These are phyloP conservation scores for Aphanomyces euteiches DNA, from an alignment of 352 stramenopile genomes.

Conservation along the genomic window DNA sequence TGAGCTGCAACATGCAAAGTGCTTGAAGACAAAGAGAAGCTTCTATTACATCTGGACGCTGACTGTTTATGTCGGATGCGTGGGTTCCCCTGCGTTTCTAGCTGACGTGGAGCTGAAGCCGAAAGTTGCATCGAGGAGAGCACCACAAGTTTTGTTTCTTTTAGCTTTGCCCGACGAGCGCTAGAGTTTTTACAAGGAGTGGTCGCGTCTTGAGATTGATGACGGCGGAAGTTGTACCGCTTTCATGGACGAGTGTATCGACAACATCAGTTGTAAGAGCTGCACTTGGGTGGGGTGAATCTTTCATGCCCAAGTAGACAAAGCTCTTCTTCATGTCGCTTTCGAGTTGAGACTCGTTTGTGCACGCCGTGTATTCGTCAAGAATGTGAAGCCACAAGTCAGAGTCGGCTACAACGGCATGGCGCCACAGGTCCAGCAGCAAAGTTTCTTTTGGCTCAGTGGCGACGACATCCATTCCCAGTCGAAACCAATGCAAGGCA, in stretches of 20 bases:
- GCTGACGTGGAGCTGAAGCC: too few species aligned
- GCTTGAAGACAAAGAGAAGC: too few species aligned
- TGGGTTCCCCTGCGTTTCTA: too few species aligned
- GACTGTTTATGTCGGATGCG: too few species aligned
- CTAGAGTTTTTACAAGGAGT: constrained; percentile 69
- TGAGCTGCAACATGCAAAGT: too few species aligned
- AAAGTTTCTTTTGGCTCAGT: constrained; percentile 36
- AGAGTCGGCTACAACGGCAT: constrained; percentile 50
- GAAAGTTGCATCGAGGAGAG: too few species aligned
- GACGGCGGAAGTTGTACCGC: constrained; percentile 38
- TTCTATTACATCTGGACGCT: too few species aligned
- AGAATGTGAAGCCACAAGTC: constrained; percentile 58
- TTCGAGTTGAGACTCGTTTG: constrained; percentile 65
- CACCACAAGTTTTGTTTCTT: too few species aligned
- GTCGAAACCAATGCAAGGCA: neutral
- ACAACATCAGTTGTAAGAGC: constrained; percentile 59
- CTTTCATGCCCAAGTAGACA: constrained; percentile 56
- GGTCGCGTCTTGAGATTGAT: constrained; percentile 54
- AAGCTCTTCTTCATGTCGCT: constrained; percentile 64
- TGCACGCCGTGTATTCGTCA: constrained; percentile 45
- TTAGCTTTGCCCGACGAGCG: neutral
- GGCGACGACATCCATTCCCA: neutral
- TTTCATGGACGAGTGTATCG: constrained; percentile 52
- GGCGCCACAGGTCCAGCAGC: constrained; percentile 55
- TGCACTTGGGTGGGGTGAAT: constrained; percentile 32